Evolutionary conservation across 306 rosid species (phyloP), one percentile per base, ranked within the genome.

Genomic region (Pterocarpus macrocarpus): DNA sequence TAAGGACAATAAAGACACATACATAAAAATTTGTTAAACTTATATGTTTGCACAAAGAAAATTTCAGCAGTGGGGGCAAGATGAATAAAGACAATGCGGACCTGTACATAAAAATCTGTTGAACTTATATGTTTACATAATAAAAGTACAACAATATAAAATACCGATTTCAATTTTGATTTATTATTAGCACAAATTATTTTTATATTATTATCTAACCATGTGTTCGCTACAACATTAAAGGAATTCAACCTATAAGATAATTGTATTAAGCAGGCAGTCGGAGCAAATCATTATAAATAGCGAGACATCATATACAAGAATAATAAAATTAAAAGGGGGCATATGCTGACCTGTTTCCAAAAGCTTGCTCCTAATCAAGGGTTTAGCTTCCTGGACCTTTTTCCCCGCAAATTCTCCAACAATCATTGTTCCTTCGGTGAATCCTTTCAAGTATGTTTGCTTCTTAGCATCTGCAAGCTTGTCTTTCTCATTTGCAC

Each of bases 401-500:
- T 83, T 87, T 77, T 75, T 87, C 64, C 92, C 97, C 0, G 91
- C 59, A 63, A 85, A 92, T 50, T 95, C 98, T 38, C 98, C 98
- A 16, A 88, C 90, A 32, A 93, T 53, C 87, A 95, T 77, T 35
- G 89, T 90, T 86, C 99, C 99, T 15, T 95, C 99, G 3, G 91
- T 95, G 80, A 95, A 95, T 71, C 99, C 99, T 77, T 88, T 95
- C 92, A 93, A 86, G 85, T 95, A 95, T 0, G 99, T 95, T 89
- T 86, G 87, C 83, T 87, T 89, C 91, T 95, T 95, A 76, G 99
- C 99, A 80, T 93, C 97, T 49, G 94, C 97, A 82, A 95, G 93
- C 88, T 93, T 93, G 14, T 95, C 99, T 73, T 93, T 95, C 34
- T 95, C 99, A 80, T 95, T 95, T 90, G 93, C 97, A 81, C 95